Percentiles rank a stretch among this genome's conserved stretches.
phyloP scores from a whole-genome alignment of 352 stramenopile species.

The Phytophthora sojae region DNA sequence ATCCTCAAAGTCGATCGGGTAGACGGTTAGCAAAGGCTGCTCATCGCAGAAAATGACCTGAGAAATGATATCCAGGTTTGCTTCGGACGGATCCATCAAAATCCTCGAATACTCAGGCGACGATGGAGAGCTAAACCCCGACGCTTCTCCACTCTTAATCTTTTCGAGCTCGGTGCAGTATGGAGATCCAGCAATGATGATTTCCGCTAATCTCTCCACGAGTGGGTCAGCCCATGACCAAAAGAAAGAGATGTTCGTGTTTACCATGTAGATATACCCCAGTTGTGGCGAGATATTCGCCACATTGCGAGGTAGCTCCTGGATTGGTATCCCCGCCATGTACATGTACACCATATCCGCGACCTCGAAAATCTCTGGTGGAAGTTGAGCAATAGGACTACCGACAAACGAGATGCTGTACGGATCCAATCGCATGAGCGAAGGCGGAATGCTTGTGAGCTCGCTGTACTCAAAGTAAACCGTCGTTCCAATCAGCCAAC shows the following conservation, averaged over 20 bases:
- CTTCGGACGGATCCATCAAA: conserved; percentile 19
- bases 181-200: background rate
- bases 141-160: background rate
- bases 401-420: conserved; percentile 32
- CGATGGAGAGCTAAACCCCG: background rate
- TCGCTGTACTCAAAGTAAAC: conserved; percentile 33
- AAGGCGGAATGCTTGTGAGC: conserved; percentile 13
- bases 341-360: conserved; percentile 6
- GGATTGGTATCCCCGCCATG: background rate
- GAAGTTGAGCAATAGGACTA: conserved; percentile 12
- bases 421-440: conserved; percentile 14
- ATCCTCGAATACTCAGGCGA: background rate
- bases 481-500: conserved; percentile 31
- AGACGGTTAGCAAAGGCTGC: conserved; percentile 3
- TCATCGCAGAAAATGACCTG: conserved; percentile 10
- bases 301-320: background rate
- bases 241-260: background rate
- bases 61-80: conserved; percentile 13
- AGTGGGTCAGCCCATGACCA: conserved; percentile 1
- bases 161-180: background rate
- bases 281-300: background rate
- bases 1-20: conserved; percentile 19
- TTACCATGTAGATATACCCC: background rate
- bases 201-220: background rate
- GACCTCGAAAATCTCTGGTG: conserved; percentile 2